Percentiles rank a stretch among this genome's conserved stretches.
These are phyloP conservation scores for Fusarium cyanostomum DNA, from an alignment of 2,329 filamentous ascomycete species.

Conservation along the genomic window DNA sequence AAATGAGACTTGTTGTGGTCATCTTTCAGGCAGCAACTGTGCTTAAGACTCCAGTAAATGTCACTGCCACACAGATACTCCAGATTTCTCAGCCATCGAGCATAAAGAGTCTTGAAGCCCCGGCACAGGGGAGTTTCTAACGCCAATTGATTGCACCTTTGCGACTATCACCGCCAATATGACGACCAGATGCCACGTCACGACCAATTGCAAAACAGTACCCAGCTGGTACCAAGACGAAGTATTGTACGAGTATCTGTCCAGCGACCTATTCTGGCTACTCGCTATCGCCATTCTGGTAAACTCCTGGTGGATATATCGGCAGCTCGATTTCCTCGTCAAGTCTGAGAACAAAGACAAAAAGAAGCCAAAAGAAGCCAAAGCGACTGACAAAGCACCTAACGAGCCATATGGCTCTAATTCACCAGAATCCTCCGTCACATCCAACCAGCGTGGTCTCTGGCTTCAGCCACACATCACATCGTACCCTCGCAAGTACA, in stretches of 20 bases:
- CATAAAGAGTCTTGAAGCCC: no score
- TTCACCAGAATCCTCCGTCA: background rate
- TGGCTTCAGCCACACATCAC: slow-evolving; percentile 14
- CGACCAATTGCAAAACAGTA: background rate
- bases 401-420: background rate
- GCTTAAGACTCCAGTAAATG: background rate
- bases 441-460: background rate
- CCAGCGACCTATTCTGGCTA: slow-evolving; percentile 27
- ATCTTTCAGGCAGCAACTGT: background rate
- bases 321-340: slow-evolving; percentile 3
- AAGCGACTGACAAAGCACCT: background rate
- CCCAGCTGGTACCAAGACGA: slow-evolving; percentile 22
- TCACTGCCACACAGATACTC: no score
- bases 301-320: slow-evolving; percentile 19
- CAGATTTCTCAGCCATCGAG: background rate
- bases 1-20: background rate
- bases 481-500: slow-evolving; percentile 2
- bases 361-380: background rate
- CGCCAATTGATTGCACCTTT: background rate
- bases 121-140: no score
- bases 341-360: background rate
- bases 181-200: background rate
- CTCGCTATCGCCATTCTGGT: slow-evolving; percentile 9
- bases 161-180: background rate
- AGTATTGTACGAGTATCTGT: slow-evolving; percentile 19